Evolutionary conservation across 1,284 basidiomycete genomes (phyloP).

Genomic region (Heterobasidion parviporum): DNA sequence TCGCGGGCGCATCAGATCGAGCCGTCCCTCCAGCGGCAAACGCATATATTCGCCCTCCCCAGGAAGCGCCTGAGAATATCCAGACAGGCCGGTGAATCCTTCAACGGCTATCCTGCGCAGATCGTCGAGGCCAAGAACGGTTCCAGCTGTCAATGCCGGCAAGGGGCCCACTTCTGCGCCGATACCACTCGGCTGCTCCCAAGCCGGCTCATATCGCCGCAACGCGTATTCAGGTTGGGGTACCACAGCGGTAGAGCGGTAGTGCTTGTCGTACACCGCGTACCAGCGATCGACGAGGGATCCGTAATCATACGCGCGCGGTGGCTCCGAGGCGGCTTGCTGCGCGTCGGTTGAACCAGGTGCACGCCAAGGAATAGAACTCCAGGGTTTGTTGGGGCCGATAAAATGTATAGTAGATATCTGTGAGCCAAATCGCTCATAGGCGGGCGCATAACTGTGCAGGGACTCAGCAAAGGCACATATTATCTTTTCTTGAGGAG

Average conservation of each 20-base stretch:
- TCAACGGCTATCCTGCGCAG: slow-evolving; percentile 59
- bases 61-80: slow-evolving; percentile 5
- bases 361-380: slow-evolving; percentile 56
- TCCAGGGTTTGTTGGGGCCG: slow-evolving; percentile 92
- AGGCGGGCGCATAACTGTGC: slow-evolving; percentile 86
- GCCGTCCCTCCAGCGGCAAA: slow-evolving; percentile 78
- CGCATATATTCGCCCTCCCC: slow-evolving; percentile 69
- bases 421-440: slow-evolving; percentile 83
- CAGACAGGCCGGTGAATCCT: slow-evolving; percentile 30
- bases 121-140: slow-evolving; percentile 54
- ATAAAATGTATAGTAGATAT: slow-evolving; percentile 94
- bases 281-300: slow-evolving; percentile 87
- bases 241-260: slow-evolving; percentile 45
- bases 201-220: slow-evolving; percentile 63
- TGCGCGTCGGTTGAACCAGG: slow-evolving; percentile 34
- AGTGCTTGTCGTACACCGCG: slow-evolving; percentile 81
- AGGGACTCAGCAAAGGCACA: slow-evolving; percentile 5
- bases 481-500: neutral
- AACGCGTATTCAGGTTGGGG: slow-evolving; percentile 52
- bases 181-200: slow-evolving; percentile 44
- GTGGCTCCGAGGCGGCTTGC: slow-evolving; percentile 20
- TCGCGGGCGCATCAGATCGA: slow-evolving; percentile 73
- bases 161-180: slow-evolving; percentile 20
- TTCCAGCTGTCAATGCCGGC: slow-evolving; percentile 17
- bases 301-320: slow-evolving; percentile 62